Conservation (phyloP, 208 protist genomes). For the Acanthamoeba triangularis region DNA sequence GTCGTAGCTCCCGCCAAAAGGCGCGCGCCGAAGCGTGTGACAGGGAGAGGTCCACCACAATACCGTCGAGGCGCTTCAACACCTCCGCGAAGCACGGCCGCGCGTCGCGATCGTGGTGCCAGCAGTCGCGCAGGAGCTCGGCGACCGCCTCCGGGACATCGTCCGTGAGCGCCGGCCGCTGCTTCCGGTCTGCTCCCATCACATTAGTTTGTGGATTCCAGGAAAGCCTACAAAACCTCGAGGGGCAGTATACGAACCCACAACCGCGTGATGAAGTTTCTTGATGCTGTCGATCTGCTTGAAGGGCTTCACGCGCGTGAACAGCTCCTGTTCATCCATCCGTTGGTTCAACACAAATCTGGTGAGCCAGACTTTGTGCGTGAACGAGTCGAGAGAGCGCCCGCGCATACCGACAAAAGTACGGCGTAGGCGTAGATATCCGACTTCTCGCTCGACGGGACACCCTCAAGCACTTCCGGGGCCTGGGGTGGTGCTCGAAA, state of each 20-base stretch:
- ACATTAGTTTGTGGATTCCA: background rate
- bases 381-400: background rate
- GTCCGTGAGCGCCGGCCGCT: background rate
- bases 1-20: background rate
- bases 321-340: background rate
- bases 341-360: background rate
- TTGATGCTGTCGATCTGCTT: background rate
- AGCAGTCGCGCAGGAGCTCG: background rate
- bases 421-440: slow-evolving; percentile 63
- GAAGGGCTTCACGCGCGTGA: slow-evolving; percentile 36
- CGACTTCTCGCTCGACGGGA: slow-evolving; percentile 10
- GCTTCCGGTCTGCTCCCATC: background rate
- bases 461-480: background rate
- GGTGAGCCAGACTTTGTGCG: background rate
- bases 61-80: background rate
- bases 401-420: background rate
- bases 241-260: background rate
- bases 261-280: background rate
- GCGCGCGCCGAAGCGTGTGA: background rate
- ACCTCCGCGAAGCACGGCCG: background rate
- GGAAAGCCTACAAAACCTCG: background rate
- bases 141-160: background rate
- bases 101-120: background rate
- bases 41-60: background rate
- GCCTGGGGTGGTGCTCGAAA: background rate